Base-by-base conservation (phyloP, 495 filamentous ascomycete genomes). In the Parmelia sp. region DNA sequence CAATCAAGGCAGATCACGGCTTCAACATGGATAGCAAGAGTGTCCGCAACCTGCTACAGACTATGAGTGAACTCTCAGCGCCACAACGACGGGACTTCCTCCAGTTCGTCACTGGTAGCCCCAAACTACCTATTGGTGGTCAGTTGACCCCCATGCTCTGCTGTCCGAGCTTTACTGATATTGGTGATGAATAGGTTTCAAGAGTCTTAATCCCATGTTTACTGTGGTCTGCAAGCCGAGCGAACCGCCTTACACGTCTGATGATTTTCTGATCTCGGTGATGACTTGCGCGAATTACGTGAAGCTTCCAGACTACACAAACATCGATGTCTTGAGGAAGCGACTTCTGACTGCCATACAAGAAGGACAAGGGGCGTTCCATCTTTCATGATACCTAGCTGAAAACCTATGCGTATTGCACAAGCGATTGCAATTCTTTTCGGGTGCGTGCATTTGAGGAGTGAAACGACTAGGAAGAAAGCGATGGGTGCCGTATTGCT, bases 201-300 rank as follows among this genome's bases (percentile, higher is more conserved):
- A 94, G 80, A 88, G 85, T 75, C 83, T 99, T 42, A 97, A 90
- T 5, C 95, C 95, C 10, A 95, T 97, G 82, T 96, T 99, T 73
- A 99, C 95, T 12, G 95, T 99, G 47, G 95, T 99, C 23, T 97
- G 95, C 79, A 96, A 96, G 74, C 93, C 94, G 10, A 96, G 90
- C 78, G 95, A 99, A 70, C 86, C 91, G 11, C 94, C 94, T 3
- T 95, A 91, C 74, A 89, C 88, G 11, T 95, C 94, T 5, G 95
- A 99, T 72, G 95, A 97, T 75, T 97, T 97, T 69, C 82, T 99
- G 40, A 92, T 95, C 31, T 97, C 92, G 71, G 95, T 97, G 72
- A 99, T 99, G 95, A 99, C 95, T 53, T 97, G 95, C 74, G 94
- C 96, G 73, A 99, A 99, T 73, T 99, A 99, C 73, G 88, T 99